phyloP scores from a whole-genome alignment of 1,284 basidiomycete species.

The Moniliophthora roreri region DNA sequence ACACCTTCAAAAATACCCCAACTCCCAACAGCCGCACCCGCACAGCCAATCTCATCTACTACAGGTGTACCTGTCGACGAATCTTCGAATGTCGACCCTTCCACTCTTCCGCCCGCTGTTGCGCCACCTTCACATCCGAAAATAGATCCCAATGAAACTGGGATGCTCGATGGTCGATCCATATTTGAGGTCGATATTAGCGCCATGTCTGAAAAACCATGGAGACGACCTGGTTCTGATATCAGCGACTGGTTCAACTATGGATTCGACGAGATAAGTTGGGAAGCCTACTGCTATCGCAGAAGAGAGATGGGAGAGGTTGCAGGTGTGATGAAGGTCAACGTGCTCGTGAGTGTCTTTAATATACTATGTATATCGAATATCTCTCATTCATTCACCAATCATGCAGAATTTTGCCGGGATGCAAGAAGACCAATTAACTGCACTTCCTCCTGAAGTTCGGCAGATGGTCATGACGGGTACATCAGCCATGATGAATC shows the following conservation, averaged over 20 bases:
- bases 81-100: conserved; percentile 45
- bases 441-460: conserved; percentile 71
- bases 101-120: conserved; percentile 57
- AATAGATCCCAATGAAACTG: conserved; percentile 70
- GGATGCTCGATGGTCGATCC: conserved; percentile 75
- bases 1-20: conserved; percentile 11
- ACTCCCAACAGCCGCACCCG: conserved; percentile 18
- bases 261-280: conserved; percentile 96
- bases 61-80: conserved; percentile 13
- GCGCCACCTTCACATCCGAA: conserved; percentile 75
- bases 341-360: conserved; percentile 62
- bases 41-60: conserved; percentile 14
- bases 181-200: conserved; percentile 89
- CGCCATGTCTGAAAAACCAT: conserved; percentile 85
- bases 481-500: conserved; percentile 71
- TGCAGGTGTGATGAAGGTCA: conserved; percentile 74
- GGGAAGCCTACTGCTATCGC: conserved; percentile 90
- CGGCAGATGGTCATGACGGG: conserved; percentile 83
- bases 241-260: conserved; percentile 99
- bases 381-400: conserved; percentile 6
- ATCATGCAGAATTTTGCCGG: conserved; percentile 68
- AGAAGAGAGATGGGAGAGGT: conserved; percentile 80
- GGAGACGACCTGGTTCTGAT: conserved; percentile 92
- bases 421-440: conserved; percentile 78
- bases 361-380: conserved; percentile 11